phyloP scores from a whole-genome alignment of 1,284 basidiomycete genomes.

The Rhodotorula sp. region DNA sequence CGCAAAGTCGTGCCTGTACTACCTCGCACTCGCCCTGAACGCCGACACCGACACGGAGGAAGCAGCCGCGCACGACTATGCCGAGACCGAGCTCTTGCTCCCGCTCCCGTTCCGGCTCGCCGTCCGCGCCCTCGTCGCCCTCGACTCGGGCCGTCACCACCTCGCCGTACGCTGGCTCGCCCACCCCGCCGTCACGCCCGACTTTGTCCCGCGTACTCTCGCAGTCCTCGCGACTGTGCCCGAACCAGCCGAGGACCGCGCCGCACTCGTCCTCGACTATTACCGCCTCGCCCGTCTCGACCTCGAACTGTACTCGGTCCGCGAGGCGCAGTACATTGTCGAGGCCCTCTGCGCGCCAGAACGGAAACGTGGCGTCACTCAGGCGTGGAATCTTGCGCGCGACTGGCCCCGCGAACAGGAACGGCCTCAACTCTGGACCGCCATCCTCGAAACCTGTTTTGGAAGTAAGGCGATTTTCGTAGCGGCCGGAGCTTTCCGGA shows the following conservation, averaged over 20 bases:
- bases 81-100: constrained; percentile 18
- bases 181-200: constrained; percentile 33
- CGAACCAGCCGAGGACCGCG: constrained; percentile 7
- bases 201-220: constrained; percentile 32
- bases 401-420: constrained; percentile 25
- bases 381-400: constrained; percentile 37
- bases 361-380: constrained; percentile 20
- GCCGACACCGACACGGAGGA: not conserved
- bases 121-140: constrained; percentile 28
- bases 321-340: constrained; percentile 24
- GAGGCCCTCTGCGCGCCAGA: constrained; percentile 28
- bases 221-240: constrained; percentile 16
- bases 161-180: constrained; percentile 26
- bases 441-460: constrained; percentile 33
- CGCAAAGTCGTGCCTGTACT: constrained; percentile 32
- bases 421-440: constrained; percentile 9
- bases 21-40: constrained; percentile 28
- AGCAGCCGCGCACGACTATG: constrained; percentile 1
- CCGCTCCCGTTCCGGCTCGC: constrained; percentile 26
- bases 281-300: constrained; percentile 28
- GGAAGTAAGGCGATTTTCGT: constrained; percentile 21
- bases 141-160: constrained; percentile 25
- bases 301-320: constrained; percentile 10
- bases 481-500: not conserved
- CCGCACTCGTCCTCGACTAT: constrained; percentile 29